phyloP scores from a whole-genome alignment of 148 eudicot species.

The Oxyria digyna region DNA sequence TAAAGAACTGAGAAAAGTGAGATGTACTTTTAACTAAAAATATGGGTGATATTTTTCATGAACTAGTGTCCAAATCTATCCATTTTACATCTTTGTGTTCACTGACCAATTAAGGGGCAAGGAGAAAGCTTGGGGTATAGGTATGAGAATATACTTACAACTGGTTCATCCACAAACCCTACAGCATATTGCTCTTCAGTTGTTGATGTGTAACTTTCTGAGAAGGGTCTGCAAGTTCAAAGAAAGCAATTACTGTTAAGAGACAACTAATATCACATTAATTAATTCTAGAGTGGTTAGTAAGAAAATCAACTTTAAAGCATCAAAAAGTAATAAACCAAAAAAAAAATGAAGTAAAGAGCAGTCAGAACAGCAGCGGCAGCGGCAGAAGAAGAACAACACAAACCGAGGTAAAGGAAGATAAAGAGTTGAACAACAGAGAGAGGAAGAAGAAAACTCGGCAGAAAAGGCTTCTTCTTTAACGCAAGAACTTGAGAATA shows the following conservation, averaged over 20 bases:
- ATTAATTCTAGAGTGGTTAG: too few relatives aligned
- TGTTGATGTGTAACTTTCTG: constrained; percentile 38
- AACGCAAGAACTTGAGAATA: too few relatives aligned
- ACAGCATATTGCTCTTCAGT: constrained; percentile 60
- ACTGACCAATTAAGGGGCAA: not conserved
- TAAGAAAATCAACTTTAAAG: too few relatives aligned
- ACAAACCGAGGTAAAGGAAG: too few relatives aligned
- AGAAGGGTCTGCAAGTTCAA: constrained; percentile 42
- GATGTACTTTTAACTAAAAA: not conserved
- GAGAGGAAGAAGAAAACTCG: too few relatives aligned
- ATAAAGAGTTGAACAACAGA: too few relatives aligned
- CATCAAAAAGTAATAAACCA: too few relatives aligned
- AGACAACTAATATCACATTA: not conserved
- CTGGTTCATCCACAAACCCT: constrained; percentile 42
- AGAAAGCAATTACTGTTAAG: not conserved
- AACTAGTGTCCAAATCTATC: not conserved
- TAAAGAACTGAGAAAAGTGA: not conserved
- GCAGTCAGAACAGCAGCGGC: too few relatives aligned
- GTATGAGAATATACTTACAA: constrained; percentile 30
- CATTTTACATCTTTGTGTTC: not conserved
- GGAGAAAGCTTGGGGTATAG: not conserved
- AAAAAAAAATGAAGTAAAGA: too few relatives aligned
- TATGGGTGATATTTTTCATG: not conserved
- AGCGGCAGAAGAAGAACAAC: too few relatives aligned
- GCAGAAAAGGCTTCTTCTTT: too few relatives aligned